Evolutionary conservation across 1,284 basidiomycete genomes (phyloP), one percentile per base, ranked within the genome.

Genomic region (Sphaerobolus stellatus): DNA sequence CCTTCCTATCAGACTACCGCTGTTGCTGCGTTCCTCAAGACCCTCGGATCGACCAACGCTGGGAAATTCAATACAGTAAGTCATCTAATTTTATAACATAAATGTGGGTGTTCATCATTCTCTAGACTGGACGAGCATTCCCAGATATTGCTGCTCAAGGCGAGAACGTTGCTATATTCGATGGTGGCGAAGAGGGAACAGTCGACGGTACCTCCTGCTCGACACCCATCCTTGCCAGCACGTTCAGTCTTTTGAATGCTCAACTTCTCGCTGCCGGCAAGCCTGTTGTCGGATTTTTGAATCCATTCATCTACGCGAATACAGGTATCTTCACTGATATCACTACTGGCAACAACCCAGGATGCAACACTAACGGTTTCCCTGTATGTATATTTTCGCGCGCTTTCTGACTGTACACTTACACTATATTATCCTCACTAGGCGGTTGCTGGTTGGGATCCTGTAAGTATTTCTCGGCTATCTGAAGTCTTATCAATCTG

Each of bases 181-280:
- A 62, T 54, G 59, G 50, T 5, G 70, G 69, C 24, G 48, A 57
- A 4, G 47, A 61, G 22, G 59, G 60, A 11, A 64, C 45, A 64
- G 71, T 78, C 43, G 77, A 71, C 38, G 82, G 82, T 20, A 84
- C 82, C 5, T 80, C 78, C 27, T 80, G 80, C 1, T 74, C 81
- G 4, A 62, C 77, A 9, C 83, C 83, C 1, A 75, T 78, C 4
- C 70, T 82, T 56, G 75, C 75, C 9, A 68, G 74, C 9, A 72
- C 84, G 51, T 67, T 85, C 45, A 72, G 79, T 0, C 68, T 83
- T 62, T 65, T 85, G 28, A 84, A 84, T 64, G 80, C 82, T 58
- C 72, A 73, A 16, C 75, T 76, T n/a, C 61, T 81, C 38, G 60
- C 68, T 1, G 53, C 64, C 14, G 77, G 78, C 18, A 75, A 77